These are phyloP conservation scores for Cordyceps farinosa DNA, from an alignment of 2,329 filamentous ascomycete genomes.

Conservation along the genomic window DNA sequence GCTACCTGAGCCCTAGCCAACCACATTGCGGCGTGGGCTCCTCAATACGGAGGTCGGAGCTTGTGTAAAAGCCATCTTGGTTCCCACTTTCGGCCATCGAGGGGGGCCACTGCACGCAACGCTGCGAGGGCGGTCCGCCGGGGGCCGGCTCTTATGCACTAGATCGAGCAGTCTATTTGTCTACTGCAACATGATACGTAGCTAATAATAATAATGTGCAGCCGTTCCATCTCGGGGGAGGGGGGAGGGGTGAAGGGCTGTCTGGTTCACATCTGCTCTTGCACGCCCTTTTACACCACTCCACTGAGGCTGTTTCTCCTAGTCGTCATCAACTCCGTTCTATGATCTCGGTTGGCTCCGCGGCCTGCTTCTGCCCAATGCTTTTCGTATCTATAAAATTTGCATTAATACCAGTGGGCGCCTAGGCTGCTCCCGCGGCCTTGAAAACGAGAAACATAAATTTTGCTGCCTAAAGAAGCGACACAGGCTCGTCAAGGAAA, in stretches of 20 bases:
- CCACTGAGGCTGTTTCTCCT: conserved; percentile 17
- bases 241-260: conserved; percentile 9
- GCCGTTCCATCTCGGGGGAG: neutral
- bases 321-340: conserved; percentile 5
- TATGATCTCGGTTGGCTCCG: conserved; percentile 17
- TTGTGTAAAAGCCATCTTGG: neutral
- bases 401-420: conserved; percentile 9
- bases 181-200: neutral
- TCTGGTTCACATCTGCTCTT: neutral
- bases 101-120: neutral
- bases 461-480: neutral
- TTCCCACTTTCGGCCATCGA: conserved; percentile 10
- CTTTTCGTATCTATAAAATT: neutral
- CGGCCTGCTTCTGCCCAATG: conserved; percentile 7
- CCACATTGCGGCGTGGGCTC: neutral
- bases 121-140: conserved; percentile 5
- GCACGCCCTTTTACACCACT: conserved; percentile 10
- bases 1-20: conserved; percentile 1
- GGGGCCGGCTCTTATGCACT: neutral
- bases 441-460: neutral
- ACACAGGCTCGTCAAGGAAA: neutral
- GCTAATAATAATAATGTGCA: neutral
- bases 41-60: neutral
- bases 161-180: neutral
- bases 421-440: neutral